Conservation (phyloP, 768 basidiomycete genomes). For the Auriculariales sp. region DNA sequence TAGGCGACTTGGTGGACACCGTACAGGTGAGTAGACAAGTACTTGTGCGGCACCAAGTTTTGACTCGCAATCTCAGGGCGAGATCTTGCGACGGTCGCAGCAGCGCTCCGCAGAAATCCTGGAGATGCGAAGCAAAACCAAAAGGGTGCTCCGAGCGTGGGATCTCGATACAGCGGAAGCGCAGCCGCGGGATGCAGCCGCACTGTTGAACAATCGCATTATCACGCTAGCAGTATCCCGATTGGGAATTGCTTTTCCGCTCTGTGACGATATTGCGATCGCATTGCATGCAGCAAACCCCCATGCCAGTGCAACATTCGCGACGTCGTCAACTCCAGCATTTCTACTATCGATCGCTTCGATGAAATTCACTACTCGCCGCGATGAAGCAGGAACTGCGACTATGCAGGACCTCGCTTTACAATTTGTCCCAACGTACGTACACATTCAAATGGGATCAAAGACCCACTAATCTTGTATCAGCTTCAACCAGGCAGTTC, state of each 20-base stretch:
- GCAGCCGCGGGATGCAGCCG: slow-evolving; percentile 5
- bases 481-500: slow-evolving; percentile 66
- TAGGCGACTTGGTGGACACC: slow-evolving; percentile 80
- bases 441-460: background rate
- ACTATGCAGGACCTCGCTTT: slow-evolving; percentile 60
- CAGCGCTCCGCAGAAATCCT: slow-evolving; percentile 64
- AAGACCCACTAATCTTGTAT: background rate
- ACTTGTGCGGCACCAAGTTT: slow-evolving; percentile 1
- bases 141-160: slow-evolving; percentile 56
- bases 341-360: slow-evolving; percentile 76
- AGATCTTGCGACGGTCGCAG: slow-evolving; percentile 58
- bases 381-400: slow-evolving; percentile 67
- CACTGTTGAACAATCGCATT: slow-evolving; percentile 22
- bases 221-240: slow-evolving; percentile 28
- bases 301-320: slow-evolving; percentile 19
- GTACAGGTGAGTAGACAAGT: slow-evolving; percentile 39
- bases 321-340: slow-evolving; percentile 42
- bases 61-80: slow-evolving; percentile 34
- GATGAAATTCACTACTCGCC: slow-evolving; percentile 55
- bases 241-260: slow-evolving; percentile 84
- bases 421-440: slow-evolving; percentile 71
- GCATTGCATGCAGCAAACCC: slow-evolving; percentile 27
- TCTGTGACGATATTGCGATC: slow-evolving; percentile 47
- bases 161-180: slow-evolving; percentile 30
- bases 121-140: slow-evolving; percentile 73